Conservation (phyloP, 257 asterid species). For the Fraxinus excelsior region DNA sequence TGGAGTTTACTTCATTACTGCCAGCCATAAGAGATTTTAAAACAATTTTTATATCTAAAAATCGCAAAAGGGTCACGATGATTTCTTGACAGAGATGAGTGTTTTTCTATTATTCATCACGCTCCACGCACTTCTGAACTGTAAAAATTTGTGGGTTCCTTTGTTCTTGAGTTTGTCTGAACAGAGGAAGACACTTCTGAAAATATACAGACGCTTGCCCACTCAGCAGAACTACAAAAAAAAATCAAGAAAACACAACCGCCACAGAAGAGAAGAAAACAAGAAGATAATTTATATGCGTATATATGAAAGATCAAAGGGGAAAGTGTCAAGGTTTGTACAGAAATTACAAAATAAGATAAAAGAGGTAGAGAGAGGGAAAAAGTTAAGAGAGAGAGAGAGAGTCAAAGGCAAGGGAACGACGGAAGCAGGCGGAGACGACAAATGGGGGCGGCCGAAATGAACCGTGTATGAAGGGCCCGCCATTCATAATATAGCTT, state of each 20-base stretch:
- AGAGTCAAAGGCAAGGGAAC: slow-evolving; percentile 27
- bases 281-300: not conserved
- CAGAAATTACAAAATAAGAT: slow-evolving; percentile 4
- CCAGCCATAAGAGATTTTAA: slow-evolving; percentile 40
- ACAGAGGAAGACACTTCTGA: slow-evolving; percentile 41
- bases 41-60: not conserved
- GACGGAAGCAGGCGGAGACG: slow-evolving; percentile 37
- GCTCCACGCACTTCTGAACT: not conserved
- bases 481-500: slow-evolving; percentile 4
- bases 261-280: slow-evolving; percentile 5
- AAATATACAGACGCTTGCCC: slow-evolving; percentile 12
- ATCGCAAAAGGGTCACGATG: slow-evolving; percentile 16
- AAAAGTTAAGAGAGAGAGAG: not conserved
- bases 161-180: slow-evolving; percentile 23
- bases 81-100: slow-evolving; percentile 29
- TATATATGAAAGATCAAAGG: not conserved
- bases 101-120: slow-evolving; percentile 32
- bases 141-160: slow-evolving; percentile 5
- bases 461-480: slow-evolving; percentile 24
- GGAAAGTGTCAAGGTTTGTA: not conserved
- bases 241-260: not conserved
- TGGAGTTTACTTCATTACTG: slow-evolving; percentile 46
- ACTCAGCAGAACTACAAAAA: not conserved
- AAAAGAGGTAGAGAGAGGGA: slow-evolving; percentile 15
- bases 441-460: slow-evolving; percentile 42